Base-by-base conservation (phyloP, 495 filamentous ascomycete species). In the Acidiella bohemica region DNA sequence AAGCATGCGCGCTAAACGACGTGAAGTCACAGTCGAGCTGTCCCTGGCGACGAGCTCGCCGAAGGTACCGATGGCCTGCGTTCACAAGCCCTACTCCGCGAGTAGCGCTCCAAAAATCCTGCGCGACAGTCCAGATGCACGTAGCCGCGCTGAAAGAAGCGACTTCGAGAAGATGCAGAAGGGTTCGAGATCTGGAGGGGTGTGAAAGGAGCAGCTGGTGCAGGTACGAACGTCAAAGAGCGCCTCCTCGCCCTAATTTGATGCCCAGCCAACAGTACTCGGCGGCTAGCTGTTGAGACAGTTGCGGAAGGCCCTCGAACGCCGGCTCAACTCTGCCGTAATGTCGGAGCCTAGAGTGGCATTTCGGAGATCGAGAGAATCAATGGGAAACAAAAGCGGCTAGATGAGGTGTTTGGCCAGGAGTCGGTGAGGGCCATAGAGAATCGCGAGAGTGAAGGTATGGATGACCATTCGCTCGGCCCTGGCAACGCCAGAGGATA, bases 381-480 rank as follows among this genome's bases (percentile, higher is more conserved):
- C 46, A 44, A 38, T 43, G 25, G 21, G 28, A 33, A n/a, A 21
- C 17, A 19, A 28, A 31, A 44, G 25, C 40, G 34, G 34, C 40
- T 44, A 44, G 29, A 39, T 23, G 44, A 25, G 11, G 21, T 30
- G n/a, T n/a, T n/a, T n/a, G n/a, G n/a, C n/a, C n/a, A n/a, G n/a
- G n/a, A n/a, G n/a, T n/a, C n/a, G n/a, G n/a, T n/a, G n/a, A n/a
- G n/a, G n/a, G n/a, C n/a, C n/a, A n/a, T n/a, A n/a, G n/a, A n/a
- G n/a, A n/a, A n/a, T n/a, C n/a, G n/a, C n/a, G n/a, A n/a, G n/a
- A n/a, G n/a, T n/a, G n/a, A n/a, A n/a, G n/a, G n/a, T n/a, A n/a
- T n/a, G n/a, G n/a, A 19, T 25, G n/a, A 28, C 46, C 11, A 49
- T 49, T 49, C 46, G 46, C 35, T 29, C 19, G n/a, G 16, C 14